Evolutionary conservation across 495 filamentous ascomycete genomes (phyloP).

Genomic region (Tuber calosporum): DNA sequence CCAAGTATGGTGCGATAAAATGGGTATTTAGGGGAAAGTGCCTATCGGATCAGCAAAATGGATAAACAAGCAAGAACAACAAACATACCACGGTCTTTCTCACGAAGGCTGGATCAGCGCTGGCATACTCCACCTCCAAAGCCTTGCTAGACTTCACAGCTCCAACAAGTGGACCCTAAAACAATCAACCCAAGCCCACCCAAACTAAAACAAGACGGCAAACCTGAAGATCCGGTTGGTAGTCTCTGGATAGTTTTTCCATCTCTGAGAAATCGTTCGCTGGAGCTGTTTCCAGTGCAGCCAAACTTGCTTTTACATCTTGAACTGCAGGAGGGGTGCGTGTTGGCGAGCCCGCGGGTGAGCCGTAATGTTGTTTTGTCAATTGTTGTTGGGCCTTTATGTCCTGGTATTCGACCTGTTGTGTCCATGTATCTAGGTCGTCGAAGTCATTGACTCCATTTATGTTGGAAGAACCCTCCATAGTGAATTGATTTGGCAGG

Average conservation of each 20-base stretch:
- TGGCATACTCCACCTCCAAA: constrained; percentile 81
- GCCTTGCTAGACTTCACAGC: constrained; percentile 65
- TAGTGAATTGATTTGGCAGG: constrained; percentile 30
- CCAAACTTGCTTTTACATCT: constrained; percentile 33
- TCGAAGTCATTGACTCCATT: constrained; percentile 24
- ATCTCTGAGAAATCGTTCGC: constrained; percentile 48
- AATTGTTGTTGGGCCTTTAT: constrained; percentile 38
- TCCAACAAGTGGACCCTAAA: constrained; percentile 76
- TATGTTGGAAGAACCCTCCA: constrained; percentile 29
- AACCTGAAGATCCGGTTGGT: constrained; percentile 61
- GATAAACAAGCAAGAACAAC: constrained; percentile 4
- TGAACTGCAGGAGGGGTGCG: constrained; percentile 29
- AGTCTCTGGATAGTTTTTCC: constrained; percentile 55
- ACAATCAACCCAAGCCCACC: constrained; percentile 17
- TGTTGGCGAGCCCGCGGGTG: constrained; percentile 32
- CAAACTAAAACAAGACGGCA: constrained; percentile 21
- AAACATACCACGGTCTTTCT: constrained; percentile 74
- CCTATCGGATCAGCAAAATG: constrained; percentile 47
- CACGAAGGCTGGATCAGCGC: constrained; percentile 76
- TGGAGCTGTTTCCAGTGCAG: constrained; percentile 23
- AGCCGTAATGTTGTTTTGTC: constrained; percentile 34
- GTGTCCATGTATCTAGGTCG: constrained; percentile 29
- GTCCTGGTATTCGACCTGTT: constrained; percentile 33
- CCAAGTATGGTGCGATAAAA: constrained; percentile 81
- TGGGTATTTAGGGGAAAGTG: constrained; percentile 74